phyloP scores from a whole-genome alignment of 1,139 yeast species.

The Pichia sp. region DNA sequence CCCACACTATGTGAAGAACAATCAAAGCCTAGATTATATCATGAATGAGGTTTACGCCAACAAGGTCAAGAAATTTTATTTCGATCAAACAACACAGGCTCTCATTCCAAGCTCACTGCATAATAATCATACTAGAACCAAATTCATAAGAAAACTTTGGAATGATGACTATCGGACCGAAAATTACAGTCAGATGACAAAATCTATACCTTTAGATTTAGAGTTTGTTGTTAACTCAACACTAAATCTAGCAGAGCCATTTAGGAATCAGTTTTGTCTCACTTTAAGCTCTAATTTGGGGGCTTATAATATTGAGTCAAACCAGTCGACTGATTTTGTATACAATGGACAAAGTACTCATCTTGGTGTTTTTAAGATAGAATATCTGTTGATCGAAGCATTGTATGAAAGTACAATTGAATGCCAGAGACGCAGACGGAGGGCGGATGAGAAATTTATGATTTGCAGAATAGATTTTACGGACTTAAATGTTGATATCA shows the following conservation, averaged over 20 bases:
- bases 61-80: conserved; percentile 22
- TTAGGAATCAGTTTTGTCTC: conserved; percentile 10
- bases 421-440: conserved; percentile 6
- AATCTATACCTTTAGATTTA: conserved; percentile 11
- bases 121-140: conserved; percentile 21
- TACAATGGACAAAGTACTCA: conserved; percentile 17
- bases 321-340: conserved; percentile 16
- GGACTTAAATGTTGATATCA: conserved; percentile 13
- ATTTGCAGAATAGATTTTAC: conserved; percentile 10
- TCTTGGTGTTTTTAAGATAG: conserved; percentile 15
- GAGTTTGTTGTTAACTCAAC: conserved; percentile 3
- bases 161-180: conserved; percentile 20
- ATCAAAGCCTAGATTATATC: not conserved
- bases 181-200: conserved; percentile 15
- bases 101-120: conserved; percentile 21
- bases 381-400: conserved; percentile 14
- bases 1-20: not conserved
- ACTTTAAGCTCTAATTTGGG: conserved; percentile 6
- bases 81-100: conserved; percentile 16
- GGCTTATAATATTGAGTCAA: conserved; percentile 3
- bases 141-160: conserved; percentile 24
- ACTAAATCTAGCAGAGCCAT: conserved; percentile 10
- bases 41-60: conserved; percentile 11
- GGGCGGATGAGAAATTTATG: not conserved
- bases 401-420: not conserved